Percentiles rank a stretch among this genome's conserved stretches.
phyloP scores from a whole-genome alignment of 2,329 filamentous ascomycete species.

The Pyrenophora graminea region DNA sequence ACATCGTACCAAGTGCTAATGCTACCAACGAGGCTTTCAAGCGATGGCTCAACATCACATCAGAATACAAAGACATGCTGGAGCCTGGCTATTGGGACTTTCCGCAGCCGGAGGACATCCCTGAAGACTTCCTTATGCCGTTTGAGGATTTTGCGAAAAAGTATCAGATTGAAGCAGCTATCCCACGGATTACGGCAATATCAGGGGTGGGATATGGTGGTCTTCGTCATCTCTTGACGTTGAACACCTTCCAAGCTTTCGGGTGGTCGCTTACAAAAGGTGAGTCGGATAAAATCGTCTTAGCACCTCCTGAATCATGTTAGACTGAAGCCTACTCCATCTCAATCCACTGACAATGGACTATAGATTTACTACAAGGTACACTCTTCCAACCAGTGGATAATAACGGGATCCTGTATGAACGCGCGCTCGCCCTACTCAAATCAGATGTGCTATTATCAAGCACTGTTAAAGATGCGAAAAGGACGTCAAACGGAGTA shows the following conservation, averaged over 20 bases:
- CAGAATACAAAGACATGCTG: conserved; percentile 22
- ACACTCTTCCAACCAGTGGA: conserved; percentile 17
- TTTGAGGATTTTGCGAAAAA: conserved; percentile 56
- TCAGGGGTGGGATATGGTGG: conserved; percentile 27
- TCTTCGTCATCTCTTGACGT: conserved; percentile 19
- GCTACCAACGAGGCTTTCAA: conserved; percentile 23
- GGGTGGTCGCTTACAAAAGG: conserved; percentile 21
- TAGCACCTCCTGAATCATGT: no score
- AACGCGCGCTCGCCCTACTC: conserved; percentile 26
- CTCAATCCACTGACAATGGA: not conserved
- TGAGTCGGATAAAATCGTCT: not conserved
- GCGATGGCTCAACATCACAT: conserved; percentile 22
- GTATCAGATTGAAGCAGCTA: conserved; percentile 36
- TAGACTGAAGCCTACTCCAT: not conserved
- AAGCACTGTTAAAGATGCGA: conserved; percentile 9
- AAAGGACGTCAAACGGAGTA: conserved; percentile 4
- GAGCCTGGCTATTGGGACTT: conserved; percentile 33
- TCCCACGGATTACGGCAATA: conserved; percentile 24
- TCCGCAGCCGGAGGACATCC: conserved; percentile 46
- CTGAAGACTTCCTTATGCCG: conserved; percentile 54
- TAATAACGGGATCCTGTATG: conserved; percentile 29
- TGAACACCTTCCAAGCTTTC: conserved; percentile 26
- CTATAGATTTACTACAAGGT: conserved; percentile 6
- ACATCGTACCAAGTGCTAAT: conserved; percentile 17
- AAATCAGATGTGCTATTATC: conserved; percentile 16